Base-by-base conservation (phyloP, 306 rosid species). In the Gleditsia sinensis region DNA sequence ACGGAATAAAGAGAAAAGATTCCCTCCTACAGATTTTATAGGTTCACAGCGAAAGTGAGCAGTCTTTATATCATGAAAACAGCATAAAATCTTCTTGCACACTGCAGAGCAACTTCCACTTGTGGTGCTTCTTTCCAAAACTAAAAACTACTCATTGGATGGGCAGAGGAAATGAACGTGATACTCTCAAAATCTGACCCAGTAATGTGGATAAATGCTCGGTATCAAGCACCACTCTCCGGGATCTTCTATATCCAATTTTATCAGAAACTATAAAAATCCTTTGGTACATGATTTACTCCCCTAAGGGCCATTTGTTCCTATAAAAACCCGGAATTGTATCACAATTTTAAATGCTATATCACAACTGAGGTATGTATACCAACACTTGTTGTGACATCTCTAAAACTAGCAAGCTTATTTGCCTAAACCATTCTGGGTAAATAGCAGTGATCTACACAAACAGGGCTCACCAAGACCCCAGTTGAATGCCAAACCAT, bases 291-390 rank as follows among this genome's bases (percentile, higher is more conserved):
- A 67, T 46, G 43, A 66, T 54, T 77, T 48, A 70, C 76, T 72
- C 77, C 74, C 37, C 66, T 3, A 20, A 72, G 80, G 33, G 56
- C 81, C 82, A 72, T 81, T 67, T 67, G 79, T 82, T 75, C 65
- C 56, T 46, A 25, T 73, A 36, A 82, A 33, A 64, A 53, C 28
- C 39, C 49, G 36, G 70, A 60, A 71, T 74, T 55, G 61, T 77
- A 77, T 83, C 83, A 74, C 60, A 79, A 61, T 79, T 72, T 75
- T 71, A 43, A 39, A 53, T 48, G 71, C 67, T 62, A 67, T 62
- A 60, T 68, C 75, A 17, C 72, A 67, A 64, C 65, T 53, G 68
- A 56, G 76, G 58, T 45, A 66, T 49, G 74, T 73, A 68, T 27
- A 28, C 32, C 60, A 36, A 74, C 46, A 54, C 55, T 55, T 56